Evolutionary conservation across 2,329 filamentous ascomycete genomes (phyloP).

Genomic region (Balansia obtecta): DNA sequence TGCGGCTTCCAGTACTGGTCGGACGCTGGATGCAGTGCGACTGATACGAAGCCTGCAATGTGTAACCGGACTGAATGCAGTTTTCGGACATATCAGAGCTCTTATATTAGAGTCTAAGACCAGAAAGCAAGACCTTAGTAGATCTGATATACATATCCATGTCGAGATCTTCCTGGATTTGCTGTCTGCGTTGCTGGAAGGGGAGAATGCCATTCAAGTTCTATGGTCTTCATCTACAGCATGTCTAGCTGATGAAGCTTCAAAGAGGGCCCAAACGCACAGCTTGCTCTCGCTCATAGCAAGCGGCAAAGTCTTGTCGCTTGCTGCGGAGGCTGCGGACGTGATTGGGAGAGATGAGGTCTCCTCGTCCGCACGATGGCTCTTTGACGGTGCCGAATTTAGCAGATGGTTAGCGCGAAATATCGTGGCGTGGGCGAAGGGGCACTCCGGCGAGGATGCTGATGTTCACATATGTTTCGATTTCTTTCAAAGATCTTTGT

Average conservation of each 20-base stretch:
- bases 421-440: slow-evolving; percentile 34
- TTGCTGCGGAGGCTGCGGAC: slow-evolving; percentile 43
- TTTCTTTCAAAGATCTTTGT: slow-evolving; percentile 47
- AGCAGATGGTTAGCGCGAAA: slow-evolving; percentile 59
- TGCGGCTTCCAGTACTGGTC: slow-evolving; percentile 4
- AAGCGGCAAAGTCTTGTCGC: slow-evolving; percentile 35
- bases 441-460: slow-evolving; percentile 18
- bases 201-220: slow-evolving; percentile 21
- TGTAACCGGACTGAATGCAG: slow-evolving; percentile 65
- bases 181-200: slow-evolving; percentile 27
- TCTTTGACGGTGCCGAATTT: slow-evolving; percentile 52
- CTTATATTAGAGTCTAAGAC: slow-evolving; percentile 40
- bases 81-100: slow-evolving; percentile 55
- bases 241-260: slow-evolving; percentile 11
- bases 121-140: slow-evolving; percentile 23
- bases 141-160: slow-evolving; percentile 30
- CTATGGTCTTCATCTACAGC: slow-evolving; percentile 26
- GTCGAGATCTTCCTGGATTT: slow-evolving; percentile 32
- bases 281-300: slow-evolving; percentile 32
- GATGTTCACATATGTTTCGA: slow-evolving; percentile 31
- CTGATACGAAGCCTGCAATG: slow-evolving; percentile 58
- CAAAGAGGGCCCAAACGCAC: slow-evolving; percentile 21
- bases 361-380: slow-evolving; percentile 34
- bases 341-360: slow-evolving; percentile 26
- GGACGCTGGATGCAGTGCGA: slow-evolving; percentile 27